Evolutionary conservation across 176 grass and related monocot species (phyloP).

Genomic region (Eremochloa ophiuroides): DNA sequence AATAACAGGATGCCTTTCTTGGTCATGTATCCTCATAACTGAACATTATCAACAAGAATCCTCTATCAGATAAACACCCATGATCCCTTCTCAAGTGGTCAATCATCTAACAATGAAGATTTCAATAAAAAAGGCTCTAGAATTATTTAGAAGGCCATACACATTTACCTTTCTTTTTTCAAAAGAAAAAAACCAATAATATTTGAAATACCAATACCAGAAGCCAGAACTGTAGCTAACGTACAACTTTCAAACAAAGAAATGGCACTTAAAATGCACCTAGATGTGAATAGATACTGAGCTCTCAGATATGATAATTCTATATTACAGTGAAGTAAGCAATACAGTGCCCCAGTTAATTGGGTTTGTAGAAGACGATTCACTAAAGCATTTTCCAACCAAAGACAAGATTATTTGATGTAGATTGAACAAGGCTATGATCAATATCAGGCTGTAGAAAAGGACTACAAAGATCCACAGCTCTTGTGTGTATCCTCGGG

Average conservation of each 20-base stretch:
- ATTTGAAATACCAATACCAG: neutral
- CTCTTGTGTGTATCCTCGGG: neutral
- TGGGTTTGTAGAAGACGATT: neutral
- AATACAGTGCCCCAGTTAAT: neutral
- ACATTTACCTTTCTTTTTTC: neutral
- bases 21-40: neutral
- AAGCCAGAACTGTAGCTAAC: neutral
- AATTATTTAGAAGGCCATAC: neutral
- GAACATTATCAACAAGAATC: conserved; percentile 9
- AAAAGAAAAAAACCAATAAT: neutral
- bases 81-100: neutral
- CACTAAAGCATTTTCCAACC: neutral
- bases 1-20: conserved; percentile 13
- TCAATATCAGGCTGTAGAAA: conserved; percentile 11
- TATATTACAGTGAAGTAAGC: neutral
- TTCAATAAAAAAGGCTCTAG: conserved; percentile 3
- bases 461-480: neutral
- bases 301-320: neutral
- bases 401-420: neutral
- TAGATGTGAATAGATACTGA: neutral
- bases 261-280: neutral
- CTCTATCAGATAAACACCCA: conserved; percentile 8
- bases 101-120: neutral
- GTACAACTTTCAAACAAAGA: neutral
- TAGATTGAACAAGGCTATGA: neutral